Evolutionary conservation across 345 rosid species (phyloP).

Genomic region (Moringa oleifera): DNA sequence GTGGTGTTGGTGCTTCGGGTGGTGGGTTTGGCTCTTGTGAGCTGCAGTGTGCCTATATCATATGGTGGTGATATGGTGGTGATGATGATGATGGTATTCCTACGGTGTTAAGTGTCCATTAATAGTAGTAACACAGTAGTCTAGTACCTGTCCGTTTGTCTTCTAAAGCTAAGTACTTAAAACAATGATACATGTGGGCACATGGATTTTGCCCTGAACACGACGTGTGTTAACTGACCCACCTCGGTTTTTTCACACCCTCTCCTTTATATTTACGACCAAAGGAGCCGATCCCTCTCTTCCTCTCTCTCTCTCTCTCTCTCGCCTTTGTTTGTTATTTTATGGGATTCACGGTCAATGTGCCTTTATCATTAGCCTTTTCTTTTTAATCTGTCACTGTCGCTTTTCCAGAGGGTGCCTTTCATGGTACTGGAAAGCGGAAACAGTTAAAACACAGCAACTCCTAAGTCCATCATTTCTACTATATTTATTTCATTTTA

Average conservation of each 20-base stretch:
- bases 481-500: no score
- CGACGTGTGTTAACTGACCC: constrained; percentile 47
- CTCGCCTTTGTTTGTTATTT: constrained; percentile 16
- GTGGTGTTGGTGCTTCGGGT: not conserved
- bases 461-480: no score
- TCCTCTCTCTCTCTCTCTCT: not conserved
- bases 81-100: not conserved
- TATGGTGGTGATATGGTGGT: not conserved
- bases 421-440: no score
- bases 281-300: constrained; percentile 9
- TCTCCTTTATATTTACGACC: not conserved
- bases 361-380: constrained; percentile 16
- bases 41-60: not conserved
- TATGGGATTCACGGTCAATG: constrained; percentile 38
- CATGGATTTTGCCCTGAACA: constrained; percentile 50
- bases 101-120: no score
- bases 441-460: no score
- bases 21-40: not conserved
- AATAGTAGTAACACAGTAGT: not conserved
- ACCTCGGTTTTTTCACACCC: constrained; percentile 16
- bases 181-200: constrained; percentile 49
- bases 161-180: not conserved
- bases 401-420: no score
- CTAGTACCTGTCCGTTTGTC: no score
- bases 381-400: constrained; percentile 5